These are phyloP conservation scores for Candida succiphila DNA, from an alignment of 805 yeast species.

Conservation along the genomic window DNA sequence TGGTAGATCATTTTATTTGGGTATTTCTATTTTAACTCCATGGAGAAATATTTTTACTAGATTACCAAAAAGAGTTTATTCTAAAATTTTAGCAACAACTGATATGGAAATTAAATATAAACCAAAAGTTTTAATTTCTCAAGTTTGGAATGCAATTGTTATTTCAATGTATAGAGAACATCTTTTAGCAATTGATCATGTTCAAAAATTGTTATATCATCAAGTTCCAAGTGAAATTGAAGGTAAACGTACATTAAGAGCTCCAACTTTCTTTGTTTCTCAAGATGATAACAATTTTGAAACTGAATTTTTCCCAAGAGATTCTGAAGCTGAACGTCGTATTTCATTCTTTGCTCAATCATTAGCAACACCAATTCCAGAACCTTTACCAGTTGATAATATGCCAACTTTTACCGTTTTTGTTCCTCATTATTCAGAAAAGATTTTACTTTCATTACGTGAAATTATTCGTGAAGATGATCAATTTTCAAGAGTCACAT, in stretches of 20 bases:
- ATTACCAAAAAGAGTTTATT: constrained; percentile 97
- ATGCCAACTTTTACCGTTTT: constrained; percentile 98
- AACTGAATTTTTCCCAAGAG: constrained; percentile 93
- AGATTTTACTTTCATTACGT: constrained; percentile 83
- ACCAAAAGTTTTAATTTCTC: constrained; percentile 96
- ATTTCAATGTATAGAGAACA: constrained; percentile 99
- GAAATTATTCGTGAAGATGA: constrained; percentile 97
- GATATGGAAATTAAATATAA: constrained; percentile 99
- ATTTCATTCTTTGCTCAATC: constrained; percentile 99
- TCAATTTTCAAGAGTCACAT: constrained; percentile 88
- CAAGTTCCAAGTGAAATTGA: constrained; percentile 98
- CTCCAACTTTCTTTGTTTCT: constrained; percentile 96
- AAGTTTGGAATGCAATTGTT: constrained; percentile 98
- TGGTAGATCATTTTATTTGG: constrained; percentile 96
- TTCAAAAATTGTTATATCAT: constrained; percentile 92
- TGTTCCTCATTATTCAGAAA: constrained; percentile 94
- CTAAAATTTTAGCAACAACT: constrained; percentile 94
- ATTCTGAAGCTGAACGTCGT: constrained; percentile 99
- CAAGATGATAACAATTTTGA: constrained; percentile 94
- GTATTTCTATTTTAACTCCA: constrained; percentile 97
- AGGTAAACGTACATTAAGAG: constrained; percentile 96
- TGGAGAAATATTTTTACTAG: constrained; percentile 99
- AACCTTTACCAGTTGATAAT: constrained; percentile 97
- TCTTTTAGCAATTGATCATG: constrained; percentile 94
- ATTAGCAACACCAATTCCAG: constrained; percentile 96